Conservation (phyloP, 2,329 filamentous ascomycete species). For the Aspergillus thermomutatus region DNA sequence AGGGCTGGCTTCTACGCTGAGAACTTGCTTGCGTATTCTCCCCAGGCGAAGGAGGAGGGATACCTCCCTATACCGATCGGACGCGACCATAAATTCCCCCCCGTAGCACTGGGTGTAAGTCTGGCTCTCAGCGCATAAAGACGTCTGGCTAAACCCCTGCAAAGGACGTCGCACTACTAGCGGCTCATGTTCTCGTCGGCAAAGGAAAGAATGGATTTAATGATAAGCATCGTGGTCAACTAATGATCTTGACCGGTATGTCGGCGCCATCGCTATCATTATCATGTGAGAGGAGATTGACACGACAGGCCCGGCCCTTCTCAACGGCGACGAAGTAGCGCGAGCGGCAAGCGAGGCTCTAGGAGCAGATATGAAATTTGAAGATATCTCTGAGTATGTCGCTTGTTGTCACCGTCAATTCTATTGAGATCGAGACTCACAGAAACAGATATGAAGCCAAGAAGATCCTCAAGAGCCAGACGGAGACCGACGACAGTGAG, state of each 20-base stretch:
- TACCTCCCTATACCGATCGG: slow-evolving; percentile 48
- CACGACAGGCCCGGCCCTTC: slow-evolving; percentile 48
- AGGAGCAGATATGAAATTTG: slow-evolving; percentile 43
- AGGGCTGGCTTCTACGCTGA: slow-evolving; percentile 53
- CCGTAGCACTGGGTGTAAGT: slow-evolving; percentile 47
- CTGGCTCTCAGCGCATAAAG: background rate
- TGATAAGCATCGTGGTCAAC: slow-evolving; percentile 50
- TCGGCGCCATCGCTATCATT: slow-evolving; percentile 40
- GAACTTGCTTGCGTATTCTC: slow-evolving; percentile 49
- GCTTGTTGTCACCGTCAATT: slow-evolving; percentile 28
- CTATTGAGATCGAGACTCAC: slow-evolving; percentile 25
- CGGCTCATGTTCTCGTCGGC: slow-evolving; percentile 47
- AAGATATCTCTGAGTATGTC: slow-evolving; percentile 45
- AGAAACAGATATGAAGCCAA: slow-evolving; percentile 28
- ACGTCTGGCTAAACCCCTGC: slow-evolving; percentile 23
- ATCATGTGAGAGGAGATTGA: background rate
- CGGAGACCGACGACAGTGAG: slow-evolving; percentile 39
- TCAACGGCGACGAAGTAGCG: slow-evolving; percentile 47
- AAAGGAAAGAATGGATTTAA: slow-evolving; percentile 51
- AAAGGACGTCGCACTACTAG: slow-evolving; percentile 48
- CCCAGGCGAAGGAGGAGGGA: slow-evolving; percentile 45
- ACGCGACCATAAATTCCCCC: slow-evolving; percentile 48
- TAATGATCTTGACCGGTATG: slow-evolving; percentile 50
- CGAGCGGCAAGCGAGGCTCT: slow-evolving; percentile 45
- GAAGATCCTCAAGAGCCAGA: slow-evolving; percentile 37